Evolutionary conservation across 257 asterid genomes (phyloP), one percentile per base, ranked within the genome.

Genomic region (Rubia yunnanensis): DNA sequence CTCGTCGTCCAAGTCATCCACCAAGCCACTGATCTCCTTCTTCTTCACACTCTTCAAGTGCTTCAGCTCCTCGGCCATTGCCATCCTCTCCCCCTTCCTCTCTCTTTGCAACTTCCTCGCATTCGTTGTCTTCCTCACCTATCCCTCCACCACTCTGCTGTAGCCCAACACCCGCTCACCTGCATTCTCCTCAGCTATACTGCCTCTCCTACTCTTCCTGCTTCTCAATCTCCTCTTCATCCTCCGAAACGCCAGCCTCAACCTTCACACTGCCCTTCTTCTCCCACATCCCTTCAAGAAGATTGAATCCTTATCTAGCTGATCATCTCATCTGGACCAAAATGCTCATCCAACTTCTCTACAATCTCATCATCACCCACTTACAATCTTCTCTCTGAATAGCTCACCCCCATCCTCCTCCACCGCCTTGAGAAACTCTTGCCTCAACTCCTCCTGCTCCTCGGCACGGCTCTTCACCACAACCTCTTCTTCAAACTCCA

Each of bases 131-230:
- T n/a, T n/a, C n/a, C n/a, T n/a, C 73, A 80, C 85, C 81, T 88
- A 91, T 24, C 95, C 97, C 67, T 86, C 96, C 65, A 91, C 88
- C 56, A 65, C 76, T 68, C 96, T 60, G 0, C 96, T 76, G 76
- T 88, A 85, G 15, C 96, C 92, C 84, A 75, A 64, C 61, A 91
- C 86, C 65, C 97, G 69, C 77, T 88, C 96, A 34, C 92, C 89
- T 0, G 86, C 84, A 80, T 86, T 83, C 82, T 88, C 96, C 84
- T 91, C 95, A 41, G 68, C 86, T 88, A 34, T 30, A 91, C 53
- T 67, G 84, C 64, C 92, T 83, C 82, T 89, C 97, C 5, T 82
- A 87, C 69, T 88, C 95, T 80, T 87, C 96, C 70, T 90, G 97
- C 75, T 54, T 71, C 78, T 88, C 96, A 36, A 88, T 77, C 75